A percentile compares a stretch with the other conserved stretches of the same genome.
Conservation (phyloP, 192 early-diverging fungal genomes). For the Gonapodya prolifera region DNA sequence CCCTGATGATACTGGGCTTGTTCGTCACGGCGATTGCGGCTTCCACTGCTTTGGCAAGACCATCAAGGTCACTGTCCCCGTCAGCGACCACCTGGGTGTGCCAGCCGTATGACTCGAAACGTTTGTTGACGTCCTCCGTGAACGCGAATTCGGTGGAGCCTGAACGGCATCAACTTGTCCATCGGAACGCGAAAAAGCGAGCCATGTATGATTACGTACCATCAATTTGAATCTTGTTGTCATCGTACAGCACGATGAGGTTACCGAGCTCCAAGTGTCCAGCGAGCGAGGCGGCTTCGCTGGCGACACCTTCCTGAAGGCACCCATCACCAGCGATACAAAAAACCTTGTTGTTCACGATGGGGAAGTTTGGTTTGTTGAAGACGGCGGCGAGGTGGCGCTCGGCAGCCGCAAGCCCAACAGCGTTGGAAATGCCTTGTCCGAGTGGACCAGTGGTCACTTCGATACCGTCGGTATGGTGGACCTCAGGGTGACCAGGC, state of each 20-base stretch:
- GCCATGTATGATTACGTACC: conserved; percentile 89
- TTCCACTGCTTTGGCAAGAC: conserved; percentile 61
- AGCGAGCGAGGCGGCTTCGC: conserved; percentile 84
- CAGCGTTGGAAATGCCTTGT: conserved; percentile 79
- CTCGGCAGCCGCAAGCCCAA: conserved; percentile 84
- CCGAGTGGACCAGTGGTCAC: conserved; percentile 96
- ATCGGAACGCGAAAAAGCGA: conserved; percentile 26
- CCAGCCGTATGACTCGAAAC: conserved; percentile 91
- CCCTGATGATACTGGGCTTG: conserved; percentile 75
- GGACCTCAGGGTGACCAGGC: conserved; percentile 88
- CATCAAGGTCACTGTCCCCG: conserved; percentile 65
- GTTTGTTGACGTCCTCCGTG: conserved; percentile 79
- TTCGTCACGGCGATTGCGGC: conserved; percentile 70
- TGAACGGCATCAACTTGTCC: conserved; percentile 7
- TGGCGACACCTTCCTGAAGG: conserved; percentile 91
- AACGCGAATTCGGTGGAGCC: conserved; percentile 52
- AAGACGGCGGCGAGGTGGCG: conserved; percentile 80
- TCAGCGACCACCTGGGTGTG: conserved; percentile 63
- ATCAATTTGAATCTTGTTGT: conserved; percentile 96
- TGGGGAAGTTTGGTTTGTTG: conserved; percentile 64
- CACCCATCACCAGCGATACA: conserved; percentile 88
- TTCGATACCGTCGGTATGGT: conserved; percentile 79
- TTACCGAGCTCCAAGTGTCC: conserved; percentile 89
- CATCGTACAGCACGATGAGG: conserved; percentile 89
- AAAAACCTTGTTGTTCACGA: conserved; percentile 80